Conservation (phyloP, 257 asterid species). For the Nicotiana undulata region DNA sequence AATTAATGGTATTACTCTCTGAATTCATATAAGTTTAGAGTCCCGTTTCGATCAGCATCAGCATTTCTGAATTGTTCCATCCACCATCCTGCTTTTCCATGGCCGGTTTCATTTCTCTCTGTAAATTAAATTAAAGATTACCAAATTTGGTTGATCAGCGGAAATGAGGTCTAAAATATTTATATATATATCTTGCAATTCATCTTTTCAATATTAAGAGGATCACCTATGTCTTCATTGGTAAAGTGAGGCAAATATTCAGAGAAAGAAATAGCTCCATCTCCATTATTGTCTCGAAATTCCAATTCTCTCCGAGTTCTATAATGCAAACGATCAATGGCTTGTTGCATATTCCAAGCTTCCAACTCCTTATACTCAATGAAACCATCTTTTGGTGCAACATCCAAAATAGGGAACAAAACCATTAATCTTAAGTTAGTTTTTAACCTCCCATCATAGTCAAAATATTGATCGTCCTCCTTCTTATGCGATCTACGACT, state of each 20-base stretch:
- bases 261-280: conserved; percentile 27
- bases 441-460: conserved; percentile 21
- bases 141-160: not conserved
- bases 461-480: conserved; percentile 11
- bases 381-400: conserved; percentile 20
- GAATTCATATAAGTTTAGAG: conserved; percentile 30
- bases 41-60: conserved; percentile 27
- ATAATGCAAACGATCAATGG: conserved; percentile 21
- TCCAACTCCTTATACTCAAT: conserved; percentile 25
- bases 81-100: conserved; percentile 36
- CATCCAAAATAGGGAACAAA: conserved; percentile 25
- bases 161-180: not conserved
- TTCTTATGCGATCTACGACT: not conserved
- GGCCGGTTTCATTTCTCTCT: conserved; percentile 21
- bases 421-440: conserved; percentile 22
- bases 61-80: conserved; percentile 34
- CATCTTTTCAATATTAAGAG: not conserved
- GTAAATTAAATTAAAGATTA: conserved; percentile 3
- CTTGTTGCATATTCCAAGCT: conserved; percentile 25
- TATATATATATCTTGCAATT: too few relatives aligned
- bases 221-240: conserved; percentile 24
- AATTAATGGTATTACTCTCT: conserved; percentile 20
- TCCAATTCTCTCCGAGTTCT: conserved; percentile 15
- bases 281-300: conserved; percentile 23
- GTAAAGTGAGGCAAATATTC: conserved; percentile 25